Percentiles rank a stretch among this genome's conserved stretches.
Evolutionary conservation across 352 stramenopile species (phyloP).

Genomic region (Phytophthora agathidicida): DNA sequence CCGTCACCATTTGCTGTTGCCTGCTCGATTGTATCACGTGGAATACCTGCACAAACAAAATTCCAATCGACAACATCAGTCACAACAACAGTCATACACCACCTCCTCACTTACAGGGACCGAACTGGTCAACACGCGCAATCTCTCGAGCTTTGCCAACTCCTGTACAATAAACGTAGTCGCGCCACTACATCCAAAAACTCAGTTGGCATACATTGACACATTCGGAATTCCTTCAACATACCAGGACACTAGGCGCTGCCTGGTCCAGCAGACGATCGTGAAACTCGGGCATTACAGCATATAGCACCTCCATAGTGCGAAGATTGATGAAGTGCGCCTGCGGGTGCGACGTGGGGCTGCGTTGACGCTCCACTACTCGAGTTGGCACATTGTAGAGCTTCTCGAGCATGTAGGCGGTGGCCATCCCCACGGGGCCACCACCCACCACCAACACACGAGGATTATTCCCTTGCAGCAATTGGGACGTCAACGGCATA

Average conservation of each 20-base stretch:
- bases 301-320: constrained; percentile 93
- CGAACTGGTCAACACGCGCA: constrained; percentile 84
- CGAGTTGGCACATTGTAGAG: constrained; percentile 73
- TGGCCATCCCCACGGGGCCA: constrained; percentile 71
- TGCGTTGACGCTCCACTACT: constrained; percentile 77
- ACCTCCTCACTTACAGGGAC: constrained; percentile 45
- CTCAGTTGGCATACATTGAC: constrained; percentile 3
- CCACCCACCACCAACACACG: constrained; percentile 80
- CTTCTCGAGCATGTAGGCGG: constrained; percentile 72
- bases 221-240: not conserved
- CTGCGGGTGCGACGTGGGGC: constrained; percentile 89
- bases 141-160: constrained; percentile 71
- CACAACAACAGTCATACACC: not conserved
- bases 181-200: constrained; percentile 61
- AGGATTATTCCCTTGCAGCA: constrained; percentile 20
- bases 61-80: constrained; percentile 8
- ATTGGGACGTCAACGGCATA: constrained; percentile 21
- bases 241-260: constrained; percentile 66
- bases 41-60: constrained; percentile 44
- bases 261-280: constrained; percentile 66
- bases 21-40: constrained; percentile 31
- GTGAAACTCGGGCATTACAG: constrained; percentile 76
- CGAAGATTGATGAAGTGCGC: constrained; percentile 96
- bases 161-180: constrained; percentile 87
- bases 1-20: constrained; percentile 26